Evolutionary conservation across 768 basidiomycete genomes (phyloP).

Genomic region (Termitomyces sp.): DNA sequence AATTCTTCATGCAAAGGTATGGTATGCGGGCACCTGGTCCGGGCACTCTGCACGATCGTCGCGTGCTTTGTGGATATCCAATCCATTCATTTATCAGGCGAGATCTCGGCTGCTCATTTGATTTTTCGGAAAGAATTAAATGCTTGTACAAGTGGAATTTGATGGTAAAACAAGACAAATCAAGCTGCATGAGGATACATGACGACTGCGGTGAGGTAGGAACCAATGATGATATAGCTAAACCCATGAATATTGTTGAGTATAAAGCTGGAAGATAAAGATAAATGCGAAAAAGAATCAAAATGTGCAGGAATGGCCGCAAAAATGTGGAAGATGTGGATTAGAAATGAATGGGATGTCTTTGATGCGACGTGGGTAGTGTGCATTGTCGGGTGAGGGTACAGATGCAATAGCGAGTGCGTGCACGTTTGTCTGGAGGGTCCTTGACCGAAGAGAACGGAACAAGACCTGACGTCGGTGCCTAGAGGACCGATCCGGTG

Average conservation of each 20-base stretch:
- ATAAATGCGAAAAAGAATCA: slow-evolving; percentile 5
- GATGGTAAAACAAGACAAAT: slow-evolving; percentile 11
- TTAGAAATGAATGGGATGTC: background rate
- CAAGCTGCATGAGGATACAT: slow-evolving; percentile 10
- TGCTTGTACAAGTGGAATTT: slow-evolving; percentile 7
- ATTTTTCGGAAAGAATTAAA: background rate
- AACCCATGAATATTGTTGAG: background rate
- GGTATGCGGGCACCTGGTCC: background rate
- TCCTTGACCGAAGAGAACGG: slow-evolving; percentile 5
- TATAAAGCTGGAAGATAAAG: slow-evolving; percentile 6
- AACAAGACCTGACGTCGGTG: background rate
- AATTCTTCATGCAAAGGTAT: too few species aligned
- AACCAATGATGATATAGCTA: slow-evolving; percentile 5
- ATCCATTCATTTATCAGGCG: background rate
- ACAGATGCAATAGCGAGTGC: slow-evolving; percentile 12
- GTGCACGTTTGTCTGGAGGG: slow-evolving; percentile 4
- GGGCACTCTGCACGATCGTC: background rate
- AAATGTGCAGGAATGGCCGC: slow-evolving; percentile 6
- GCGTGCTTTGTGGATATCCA: background rate
- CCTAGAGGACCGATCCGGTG: background rate
- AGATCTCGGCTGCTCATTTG: background rate
- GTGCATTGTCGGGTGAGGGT: slow-evolving; percentile 13
- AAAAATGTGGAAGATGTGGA: background rate
- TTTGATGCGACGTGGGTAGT: slow-evolving; percentile 8
- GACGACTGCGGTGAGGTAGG: slow-evolving; percentile 8